Percentiles rank a stretch among this genome's conserved stretches.
phyloP scores from a whole-genome alignment of 2,329 filamentous ascomycete species.

The Penicillium sumatraense region DNA sequence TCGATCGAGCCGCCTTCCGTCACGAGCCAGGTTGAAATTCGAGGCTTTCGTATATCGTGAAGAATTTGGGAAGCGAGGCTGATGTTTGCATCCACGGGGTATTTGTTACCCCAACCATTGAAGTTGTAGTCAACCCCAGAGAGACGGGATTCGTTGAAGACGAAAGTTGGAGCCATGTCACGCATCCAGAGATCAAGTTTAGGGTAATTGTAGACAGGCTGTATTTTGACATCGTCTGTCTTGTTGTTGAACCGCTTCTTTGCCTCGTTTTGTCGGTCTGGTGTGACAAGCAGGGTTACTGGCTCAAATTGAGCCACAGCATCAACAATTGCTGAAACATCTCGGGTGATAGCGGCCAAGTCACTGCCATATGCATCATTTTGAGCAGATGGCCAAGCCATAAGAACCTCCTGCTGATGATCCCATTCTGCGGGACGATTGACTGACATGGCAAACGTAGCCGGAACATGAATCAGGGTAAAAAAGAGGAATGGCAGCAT shows the following conservation, averaged over 20 bases:
- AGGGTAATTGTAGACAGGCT: background rate
- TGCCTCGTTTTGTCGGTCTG: background rate
- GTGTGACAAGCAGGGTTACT: background rate
- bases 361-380: background rate
- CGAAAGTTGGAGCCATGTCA: background rate
- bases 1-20: background rate
- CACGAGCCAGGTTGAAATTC: background rate
- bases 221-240: background rate
- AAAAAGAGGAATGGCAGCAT: background rate
- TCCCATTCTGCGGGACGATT: background rate
- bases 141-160: background rate
- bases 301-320: background rate
- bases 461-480: background rate
- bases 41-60: background rate
- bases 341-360: background rate
- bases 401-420: background rate
- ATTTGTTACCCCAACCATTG: background rate
- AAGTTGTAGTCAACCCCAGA: background rate
- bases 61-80: background rate
- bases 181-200: background rate
- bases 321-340: background rate
- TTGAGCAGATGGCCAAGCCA: background rate
- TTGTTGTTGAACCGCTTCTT: background rate
- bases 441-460: background rate
- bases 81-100: background rate